phyloP scores from a whole-genome alignment of 2,329 filamentous ascomycete species.

The Pseudocercospora pini-densiflorae region DNA sequence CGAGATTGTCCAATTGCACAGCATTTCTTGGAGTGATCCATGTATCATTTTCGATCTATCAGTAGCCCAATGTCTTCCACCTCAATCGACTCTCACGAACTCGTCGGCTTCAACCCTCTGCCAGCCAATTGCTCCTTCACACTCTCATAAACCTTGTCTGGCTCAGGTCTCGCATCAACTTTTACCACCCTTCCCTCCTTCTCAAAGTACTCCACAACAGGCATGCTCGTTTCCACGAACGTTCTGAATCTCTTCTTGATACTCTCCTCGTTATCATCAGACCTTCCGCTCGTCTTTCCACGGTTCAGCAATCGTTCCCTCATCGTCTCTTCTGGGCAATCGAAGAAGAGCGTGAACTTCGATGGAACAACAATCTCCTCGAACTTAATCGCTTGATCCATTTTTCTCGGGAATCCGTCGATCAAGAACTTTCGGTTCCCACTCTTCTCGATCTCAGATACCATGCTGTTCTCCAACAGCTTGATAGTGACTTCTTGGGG shows the following conservation, averaged over 20 bases:
- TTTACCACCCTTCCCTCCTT: constrained; percentile 77
- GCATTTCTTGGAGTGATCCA: too few relatives aligned
- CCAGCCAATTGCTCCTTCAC: constrained; percentile 55
- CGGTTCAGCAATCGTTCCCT: constrained; percentile 80
- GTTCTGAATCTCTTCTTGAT: constrained; percentile 96
- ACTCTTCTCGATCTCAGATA: constrained; percentile 63
- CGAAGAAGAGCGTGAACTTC: constrained; percentile 88
- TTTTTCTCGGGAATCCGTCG: constrained; percentile 89
- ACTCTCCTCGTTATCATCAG: constrained; percentile 92
- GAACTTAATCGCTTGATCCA: constrained; percentile 95
- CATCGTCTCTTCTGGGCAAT: constrained; percentile 91
- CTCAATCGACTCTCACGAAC: background rate
- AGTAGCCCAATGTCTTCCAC: background rate
- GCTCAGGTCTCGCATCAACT: constrained; percentile 71
- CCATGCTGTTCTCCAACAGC: constrained; percentile 93
- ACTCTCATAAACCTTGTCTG: constrained; percentile 66
- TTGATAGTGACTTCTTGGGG: constrained; percentile 99
- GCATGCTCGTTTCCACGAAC: constrained; percentile 97
- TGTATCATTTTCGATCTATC: background rate
- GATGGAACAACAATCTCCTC: constrained; percentile 86
- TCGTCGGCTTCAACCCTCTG: constrained; percentile 43
- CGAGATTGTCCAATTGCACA: too few relatives aligned
- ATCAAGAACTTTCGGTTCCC: constrained; percentile 74
- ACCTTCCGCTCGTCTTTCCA: constrained; percentile 87
- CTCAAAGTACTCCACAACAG: constrained; percentile 86